phyloP scores from a whole-genome alignment of 139 green algal species.

The Picochlorum costavermella region DNA sequence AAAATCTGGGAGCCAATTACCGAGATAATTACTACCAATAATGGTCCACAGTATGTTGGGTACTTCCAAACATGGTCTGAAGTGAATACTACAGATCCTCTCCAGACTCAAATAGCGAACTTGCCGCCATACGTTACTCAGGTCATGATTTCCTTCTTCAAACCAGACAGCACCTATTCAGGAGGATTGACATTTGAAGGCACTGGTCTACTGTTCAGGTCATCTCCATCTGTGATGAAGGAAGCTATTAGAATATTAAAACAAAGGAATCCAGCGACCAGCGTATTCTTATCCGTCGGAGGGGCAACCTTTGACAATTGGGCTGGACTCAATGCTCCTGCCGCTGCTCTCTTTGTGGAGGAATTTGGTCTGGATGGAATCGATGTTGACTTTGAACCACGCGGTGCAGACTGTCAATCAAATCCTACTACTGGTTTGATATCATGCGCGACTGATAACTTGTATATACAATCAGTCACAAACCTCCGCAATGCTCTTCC shows the following conservation, averaged over 20 bases:
- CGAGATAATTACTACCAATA: neutral
- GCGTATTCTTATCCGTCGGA: constrained; percentile 5
- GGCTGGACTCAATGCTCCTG: constrained; percentile 1
- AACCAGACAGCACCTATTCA: constrained; percentile 8
- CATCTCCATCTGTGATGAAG: constrained; percentile 1
- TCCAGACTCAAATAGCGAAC: constrained; percentile 19
- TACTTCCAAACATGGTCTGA: constrained; percentile 40
- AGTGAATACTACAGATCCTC: neutral
- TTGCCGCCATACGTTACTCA: constrained; percentile 33
- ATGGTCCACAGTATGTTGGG: constrained; percentile 6
- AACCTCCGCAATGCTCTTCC: constrained; percentile 2
- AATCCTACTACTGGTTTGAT: neutral
- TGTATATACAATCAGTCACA: neutral
- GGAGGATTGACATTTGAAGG: constrained; percentile 15
- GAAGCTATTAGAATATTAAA: constrained; percentile 5
- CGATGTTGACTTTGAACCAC: constrained; percentile 9
- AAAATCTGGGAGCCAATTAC: neutral
- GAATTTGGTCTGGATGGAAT: constrained; percentile 10
- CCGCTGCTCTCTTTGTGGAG: constrained; percentile 5
- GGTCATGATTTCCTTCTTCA: constrained; percentile 1
- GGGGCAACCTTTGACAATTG: constrained; percentile 7
- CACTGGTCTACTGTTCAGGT: constrained; percentile 2
- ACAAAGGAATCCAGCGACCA: neutral
- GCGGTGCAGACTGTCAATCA: neutral
- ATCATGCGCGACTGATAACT: neutral